Base-by-base conservation (phyloP, 2,329 filamentous ascomycete species). In the Aspergillus pseudoglaucus region DNA sequence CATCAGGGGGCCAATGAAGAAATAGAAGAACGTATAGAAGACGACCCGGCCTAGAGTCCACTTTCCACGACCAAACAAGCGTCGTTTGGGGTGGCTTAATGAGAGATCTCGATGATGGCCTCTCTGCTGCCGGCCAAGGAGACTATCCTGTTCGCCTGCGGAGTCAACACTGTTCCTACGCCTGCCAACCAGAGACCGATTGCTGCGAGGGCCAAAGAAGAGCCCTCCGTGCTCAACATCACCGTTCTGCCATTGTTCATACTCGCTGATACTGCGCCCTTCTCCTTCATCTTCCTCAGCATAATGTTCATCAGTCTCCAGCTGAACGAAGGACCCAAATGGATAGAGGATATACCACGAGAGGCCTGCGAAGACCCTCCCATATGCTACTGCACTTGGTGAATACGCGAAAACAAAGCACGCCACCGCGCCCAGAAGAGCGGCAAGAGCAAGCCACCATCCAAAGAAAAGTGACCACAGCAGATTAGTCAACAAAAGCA, bases 201-300 rank as follows among this genome's bases (percentile, higher is more conserved):
- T 84, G 51, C 81, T 72, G 23, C 72, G 82, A 3, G 93, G 93
- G 0, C 93, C 94, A 66, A 98, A 98, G 74, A 98, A 97, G 2
- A 98, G 79, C 30, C 91, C 82, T 3, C 93, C 93, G 66, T 97
- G 90, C 68, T 98, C 93, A 30, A 98, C 80, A 62, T 98, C 93
- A 44, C 93, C 93, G 63, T 84, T 96, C 72, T 98, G 93, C 93
- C 93, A 98, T 70, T 95, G 90, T 68, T 98, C 93, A 65, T 98
- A 98, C 72, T 98, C 93, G 60, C 88, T 94, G 62, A 98, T 96
- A 72, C 90, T 97, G 62, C 93, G 83, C 17, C 93, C 93, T 70
- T 98, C 93, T 37, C 91, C 90, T 62, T 93, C 83, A 61, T 98
- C 93, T 71, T 98, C 93, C 51, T 96, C 87, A 42, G 89, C 77